phyloP scores from a whole-genome alignment of 164 flowering plant species.

The Hamamelis virginiana region DNA sequence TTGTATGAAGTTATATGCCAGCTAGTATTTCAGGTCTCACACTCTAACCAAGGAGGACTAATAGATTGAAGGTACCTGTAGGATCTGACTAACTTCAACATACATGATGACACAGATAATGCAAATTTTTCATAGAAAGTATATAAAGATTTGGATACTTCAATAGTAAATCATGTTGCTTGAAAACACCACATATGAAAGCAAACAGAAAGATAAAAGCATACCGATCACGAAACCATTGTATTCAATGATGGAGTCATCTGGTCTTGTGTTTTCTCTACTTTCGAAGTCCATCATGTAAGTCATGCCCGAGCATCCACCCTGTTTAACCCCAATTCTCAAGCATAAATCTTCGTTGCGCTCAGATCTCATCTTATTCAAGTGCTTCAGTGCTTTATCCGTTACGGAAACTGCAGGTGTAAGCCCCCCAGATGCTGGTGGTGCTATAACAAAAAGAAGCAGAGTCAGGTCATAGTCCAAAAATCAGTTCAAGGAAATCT shows the following conservation, averaged over 20 bases:
- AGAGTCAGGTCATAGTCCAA: background rate
- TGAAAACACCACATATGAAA: background rate
- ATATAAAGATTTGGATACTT: no score
- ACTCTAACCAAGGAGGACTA: background rate
- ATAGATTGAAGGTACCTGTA: background rate
- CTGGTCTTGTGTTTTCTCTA: conserved; percentile 70
- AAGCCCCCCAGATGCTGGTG: conserved; percentile 58
- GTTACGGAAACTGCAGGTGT: conserved; percentile 81
- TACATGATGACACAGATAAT: no score
- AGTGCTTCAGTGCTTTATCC: conserved; percentile 78
- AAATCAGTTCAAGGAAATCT: background rate
- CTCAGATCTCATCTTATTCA: conserved; percentile 86
- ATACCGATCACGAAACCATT: conserved; percentile 87
- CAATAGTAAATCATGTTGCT: no score
- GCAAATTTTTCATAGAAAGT: no score
- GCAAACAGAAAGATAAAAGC: conserved; percentile 3
- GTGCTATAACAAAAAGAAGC: conserved; percentile 32
- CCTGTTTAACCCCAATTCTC: conserved; percentile 95
- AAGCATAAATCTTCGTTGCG: conserved; percentile 76
- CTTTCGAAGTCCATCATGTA: conserved; percentile 95
- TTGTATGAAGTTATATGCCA: background rate
- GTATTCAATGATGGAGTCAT: conserved; percentile 86
- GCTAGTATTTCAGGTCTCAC: background rate
- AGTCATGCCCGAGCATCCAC: conserved; percentile 99
- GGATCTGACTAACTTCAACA: no score